Evolutionary conservation across 169 alveolate genomes (phyloP), one percentile per base, ranked within the genome.

Genomic region (Babesia ovis): DNA sequence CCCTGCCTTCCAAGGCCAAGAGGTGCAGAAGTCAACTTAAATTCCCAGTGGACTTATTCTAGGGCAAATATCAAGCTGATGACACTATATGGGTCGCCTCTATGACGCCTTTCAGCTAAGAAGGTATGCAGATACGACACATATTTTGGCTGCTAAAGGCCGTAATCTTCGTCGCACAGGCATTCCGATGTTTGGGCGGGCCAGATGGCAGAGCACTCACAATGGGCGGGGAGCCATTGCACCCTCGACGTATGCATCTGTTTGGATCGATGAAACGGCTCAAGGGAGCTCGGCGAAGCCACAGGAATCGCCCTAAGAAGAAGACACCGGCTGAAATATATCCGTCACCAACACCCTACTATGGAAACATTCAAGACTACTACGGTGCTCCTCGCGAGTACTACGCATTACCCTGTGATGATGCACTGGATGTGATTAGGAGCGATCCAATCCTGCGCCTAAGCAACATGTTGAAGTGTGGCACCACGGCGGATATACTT

Each of bases 371-470:
- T 2, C 83, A 81, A 27, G 85, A 81, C 60, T 69, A 81, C 41
- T 81, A 60, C 50, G 89, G 89, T 11, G 77, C 89, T 14, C 89
- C 89, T 0, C 84, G 80, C 12, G 89, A 81, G 53, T 81, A 81
- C 51, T 62, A 55, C 32, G 53, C 84, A 8, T 23, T 72, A 16
- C 89, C 89, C 2, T 73, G 69, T 34, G 62, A 58, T 20, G 60
- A 61, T n/a, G 69, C 89, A 0, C 58, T 81, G 22, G 34, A 2
- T 9, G 54, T 81, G 56, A 37, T 81, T n/a, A 50, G 73, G 32
- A 45, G 62, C 59, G 84, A 76, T 31, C 32, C 60, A 4, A 57
- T 70, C 50, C 43, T 67, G 0, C 68, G 67, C 22, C 67, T 79
- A n/a, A 43, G 51, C 3, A 23, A 64, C n/a, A 34, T 79, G 53